phyloP scores from a whole-genome alignment of 352 stramenopile species.

The Thalassiosira hispida region DNA sequence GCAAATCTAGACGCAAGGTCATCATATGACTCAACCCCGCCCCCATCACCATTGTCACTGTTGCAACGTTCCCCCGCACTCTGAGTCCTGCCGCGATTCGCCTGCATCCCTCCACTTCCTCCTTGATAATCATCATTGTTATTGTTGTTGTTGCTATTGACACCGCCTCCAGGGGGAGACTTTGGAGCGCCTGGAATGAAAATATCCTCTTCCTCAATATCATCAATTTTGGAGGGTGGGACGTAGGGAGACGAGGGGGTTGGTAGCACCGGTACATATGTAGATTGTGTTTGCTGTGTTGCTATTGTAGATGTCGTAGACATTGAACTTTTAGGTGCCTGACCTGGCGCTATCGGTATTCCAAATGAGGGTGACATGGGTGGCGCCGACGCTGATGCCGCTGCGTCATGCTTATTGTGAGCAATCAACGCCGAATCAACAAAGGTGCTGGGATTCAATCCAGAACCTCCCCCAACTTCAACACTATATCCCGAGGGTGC shows the following conservation, averaged over 20 bases:
- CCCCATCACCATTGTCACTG: slow-evolving; percentile 29
- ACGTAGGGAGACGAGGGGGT: slow-evolving; percentile 3
- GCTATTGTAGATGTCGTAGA: neutral
- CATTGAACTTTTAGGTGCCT: neutral
- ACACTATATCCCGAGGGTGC: slow-evolving; percentile 90
- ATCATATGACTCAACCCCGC: slow-evolving; percentile 84
- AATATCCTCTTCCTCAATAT: slow-evolving; percentile 70
- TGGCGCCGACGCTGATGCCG: slow-evolving; percentile 1
- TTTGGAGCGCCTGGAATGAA: slow-evolving; percentile 59
- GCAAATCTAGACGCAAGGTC: slow-evolving; percentile 93
- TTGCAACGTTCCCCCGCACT: slow-evolving; percentile 23
- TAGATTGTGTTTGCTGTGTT: neutral
- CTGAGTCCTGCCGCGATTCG: slow-evolving; percentile 20
- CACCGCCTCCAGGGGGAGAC: slow-evolving; percentile 1
- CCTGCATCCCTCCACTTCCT: neutral
- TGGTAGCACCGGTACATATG: slow-evolving; percentile 14
- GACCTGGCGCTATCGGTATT: neutral
- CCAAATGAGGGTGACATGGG: neutral
- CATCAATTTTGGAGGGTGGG: slow-evolving; percentile 62
- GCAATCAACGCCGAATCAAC: slow-evolving; percentile 45
- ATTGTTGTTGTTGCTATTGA: slow-evolving; percentile 18
- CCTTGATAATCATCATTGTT: slow-evolving; percentile 18
- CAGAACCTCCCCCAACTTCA: slow-evolving; percentile 85
- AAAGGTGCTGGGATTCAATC: slow-evolving; percentile 83
- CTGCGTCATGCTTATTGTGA: slow-evolving; percentile 61